Base-by-base conservation (phyloP, 306 rosid species). In the Psophocarpus tetragonolobus region DNA sequence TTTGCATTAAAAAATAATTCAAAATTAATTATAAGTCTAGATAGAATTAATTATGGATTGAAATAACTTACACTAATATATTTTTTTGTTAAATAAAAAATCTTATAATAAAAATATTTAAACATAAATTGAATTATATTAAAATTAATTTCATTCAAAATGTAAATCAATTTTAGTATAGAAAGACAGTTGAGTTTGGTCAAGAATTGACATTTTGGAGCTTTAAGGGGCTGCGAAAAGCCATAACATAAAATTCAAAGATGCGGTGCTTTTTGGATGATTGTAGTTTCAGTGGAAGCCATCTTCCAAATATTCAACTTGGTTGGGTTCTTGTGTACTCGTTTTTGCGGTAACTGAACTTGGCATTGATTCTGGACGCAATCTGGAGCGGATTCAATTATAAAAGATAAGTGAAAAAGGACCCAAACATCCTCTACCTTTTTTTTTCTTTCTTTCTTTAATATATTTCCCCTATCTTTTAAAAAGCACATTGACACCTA, bases 171-270 rank as follows among this genome's bases (percentile, higher is more conserved):
- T n/a, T n/a, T n/a, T n/a, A n/a, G n/a, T n/a, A n/a, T 36, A 36
- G 41, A 1, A 7, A 36, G 11, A 36, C 41, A 36, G 8, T 36
- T 36, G 41, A 36, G 10, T 36, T 36, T 36, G 8, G 41, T n/a
- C 41, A 1, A 36, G 35, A 58, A 58, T 4, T 30, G 67, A 30
- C 10, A 60, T 29, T 54, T 70, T 41, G 45, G 27, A 32, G 69
- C n/a, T 80, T 71, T 30, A 65, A 6, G 44, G 45, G 68, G 10
- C 64, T 26, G 13, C 2, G 62, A 27, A 32, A 8, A 20, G 65
- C 41, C 57, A 6, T 36, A 7, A 8, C 36, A 38, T 27, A 56
- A 35, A 61, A 30, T 78, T 89, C 86, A 83, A 83, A 85, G 89
- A 77, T 82, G 76, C 87, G 47, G 1, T 36, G 50, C 54, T 56